phyloP scores from a whole-genome alignment of 2,329 filamentous ascomycete genomes.

The Arthroderma uncinatum region DNA sequence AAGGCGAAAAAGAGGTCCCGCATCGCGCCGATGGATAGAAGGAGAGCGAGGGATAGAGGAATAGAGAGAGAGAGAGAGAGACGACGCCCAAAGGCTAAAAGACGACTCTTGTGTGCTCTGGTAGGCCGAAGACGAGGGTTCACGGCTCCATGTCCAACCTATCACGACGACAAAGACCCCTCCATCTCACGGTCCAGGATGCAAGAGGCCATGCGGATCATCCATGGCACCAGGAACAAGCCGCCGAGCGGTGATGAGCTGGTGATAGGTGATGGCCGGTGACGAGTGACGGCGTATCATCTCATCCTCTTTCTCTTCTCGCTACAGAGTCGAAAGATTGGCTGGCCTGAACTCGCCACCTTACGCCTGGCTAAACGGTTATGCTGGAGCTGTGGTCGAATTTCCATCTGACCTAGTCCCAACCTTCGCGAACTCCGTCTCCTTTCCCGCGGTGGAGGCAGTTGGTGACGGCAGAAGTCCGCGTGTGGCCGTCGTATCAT shows the following conservation, averaged over 20 bases:
- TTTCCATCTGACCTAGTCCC: background rate
- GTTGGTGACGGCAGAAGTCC: background rate
- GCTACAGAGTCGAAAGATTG: background rate
- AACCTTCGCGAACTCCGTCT: too few relatives aligned
- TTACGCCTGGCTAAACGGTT: background rate
- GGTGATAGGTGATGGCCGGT: background rate
- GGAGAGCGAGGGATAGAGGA: background rate
- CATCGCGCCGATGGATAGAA: background rate
- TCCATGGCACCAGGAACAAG: slow-evolving; percentile 7
- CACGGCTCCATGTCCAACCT: slow-evolving; percentile 7
- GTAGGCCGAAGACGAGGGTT: slow-evolving; percentile 10
- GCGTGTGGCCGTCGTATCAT: background rate
- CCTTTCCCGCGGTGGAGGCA: background rate
- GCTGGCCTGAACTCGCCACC: background rate
- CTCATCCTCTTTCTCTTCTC: too few relatives aligned
- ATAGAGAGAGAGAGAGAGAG: background rate
- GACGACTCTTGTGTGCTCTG: background rate
- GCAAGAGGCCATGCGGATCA: slow-evolving; percentile 7
- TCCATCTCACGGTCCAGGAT: slow-evolving; percentile 8
- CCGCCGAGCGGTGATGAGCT: background rate
- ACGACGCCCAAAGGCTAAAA: background rate
- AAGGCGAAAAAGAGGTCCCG: background rate
- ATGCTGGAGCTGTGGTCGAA: background rate
- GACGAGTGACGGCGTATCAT: too few relatives aligned
- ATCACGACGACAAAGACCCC: slow-evolving; percentile 8